These are phyloP conservation scores for Aspergillus steynii DNA, from an alignment of 495 filamentous ascomycete genomes.

Conservation along the genomic window DNA sequence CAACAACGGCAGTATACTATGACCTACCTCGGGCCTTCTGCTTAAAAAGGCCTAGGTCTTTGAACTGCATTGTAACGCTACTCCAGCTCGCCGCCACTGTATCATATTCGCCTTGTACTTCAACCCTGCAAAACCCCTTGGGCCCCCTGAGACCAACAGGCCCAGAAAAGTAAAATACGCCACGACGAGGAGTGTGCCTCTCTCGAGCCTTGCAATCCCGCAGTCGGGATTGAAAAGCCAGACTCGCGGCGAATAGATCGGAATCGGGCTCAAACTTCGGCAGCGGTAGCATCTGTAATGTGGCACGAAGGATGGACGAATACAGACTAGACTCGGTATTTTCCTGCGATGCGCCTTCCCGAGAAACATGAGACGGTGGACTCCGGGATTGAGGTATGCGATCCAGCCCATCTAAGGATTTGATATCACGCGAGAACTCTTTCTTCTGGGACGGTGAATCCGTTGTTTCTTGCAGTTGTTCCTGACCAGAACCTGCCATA, in stretches of 20 bases:
- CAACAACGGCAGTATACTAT: not conserved
- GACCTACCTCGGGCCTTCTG: slow-evolving; percentile 29
- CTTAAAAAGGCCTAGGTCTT: slow-evolving; percentile 32
- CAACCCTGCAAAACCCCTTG: slow-evolving; percentile 55
- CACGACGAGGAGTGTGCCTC: slow-evolving; percentile 53
- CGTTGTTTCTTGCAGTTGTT: slow-evolving; percentile 16
- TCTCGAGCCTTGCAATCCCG: slow-evolving; percentile 29
- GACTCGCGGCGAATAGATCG: slow-evolving; percentile 42
- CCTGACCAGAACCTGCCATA: slow-evolving; percentile 14
- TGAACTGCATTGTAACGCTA: slow-evolving; percentile 34
- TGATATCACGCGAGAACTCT: slow-evolving; percentile 16
- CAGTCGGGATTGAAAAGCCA: slow-evolving; percentile 57
- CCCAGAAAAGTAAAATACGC: slow-evolving; percentile 63
- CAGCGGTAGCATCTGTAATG: slow-evolving; percentile 36
- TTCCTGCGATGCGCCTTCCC: slow-evolving; percentile 18
- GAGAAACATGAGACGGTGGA: slow-evolving; percentile 12
- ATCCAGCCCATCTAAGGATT: slow-evolving; percentile 21
- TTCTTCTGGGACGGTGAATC: slow-evolving; percentile 18
- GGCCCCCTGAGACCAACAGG: slow-evolving; percentile 64
- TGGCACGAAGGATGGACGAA: slow-evolving; percentile 36
- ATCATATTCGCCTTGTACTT: slow-evolving; percentile 62
- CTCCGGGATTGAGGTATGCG: slow-evolving; percentile 27
- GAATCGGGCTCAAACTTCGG: slow-evolving; percentile 40
- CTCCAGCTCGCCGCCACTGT: slow-evolving; percentile 46
- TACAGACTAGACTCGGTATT: slow-evolving; percentile 28